These are phyloP conservation scores for Choanephora cucurbitarum DNA, from an alignment of 371 early-diverging fungal species.

Conservation along the genomic window DNA sequence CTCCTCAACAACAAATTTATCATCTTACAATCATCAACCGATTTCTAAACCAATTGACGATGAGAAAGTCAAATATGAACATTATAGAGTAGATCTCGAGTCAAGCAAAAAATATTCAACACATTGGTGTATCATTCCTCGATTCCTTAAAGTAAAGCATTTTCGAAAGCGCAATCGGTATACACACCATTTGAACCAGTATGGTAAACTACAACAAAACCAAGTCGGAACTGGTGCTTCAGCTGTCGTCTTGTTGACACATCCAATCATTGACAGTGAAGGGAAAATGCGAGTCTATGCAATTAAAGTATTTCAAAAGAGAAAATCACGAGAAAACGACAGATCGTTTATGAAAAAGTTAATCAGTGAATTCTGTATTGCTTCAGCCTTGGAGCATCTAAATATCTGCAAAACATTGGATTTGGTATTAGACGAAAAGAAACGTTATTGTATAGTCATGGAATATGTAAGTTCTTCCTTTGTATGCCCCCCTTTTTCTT, in stretches of 20 bases:
- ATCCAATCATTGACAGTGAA: slow-evolving; percentile 6
- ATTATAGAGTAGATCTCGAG: too few species aligned
- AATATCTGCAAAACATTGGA: slow-evolving; percentile 75
- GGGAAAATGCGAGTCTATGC: slow-evolving; percentile 25
- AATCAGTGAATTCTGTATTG: slow-evolving; percentile 75
- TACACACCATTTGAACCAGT: slow-evolving; percentile 8
- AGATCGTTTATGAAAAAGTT: slow-evolving; percentile 64
- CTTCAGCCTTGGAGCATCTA: slow-evolving; percentile 59
- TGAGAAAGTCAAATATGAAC: not conserved
- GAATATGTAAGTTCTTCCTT: slow-evolving; percentile 66
- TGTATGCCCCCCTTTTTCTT: not conserved
- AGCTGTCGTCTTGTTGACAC: slow-evolving; percentile 25
- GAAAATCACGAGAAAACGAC: slow-evolving; percentile 50
- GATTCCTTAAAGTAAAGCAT: not conserved
- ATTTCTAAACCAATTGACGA: not conserved
- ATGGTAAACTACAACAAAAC: slow-evolving; percentile 18
- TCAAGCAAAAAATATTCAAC: too few species aligned
- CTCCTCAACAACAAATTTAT: not conserved
- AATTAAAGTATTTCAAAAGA: slow-evolving; percentile 65
- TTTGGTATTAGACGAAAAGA: slow-evolving; percentile 56
- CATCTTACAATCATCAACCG: not conserved
- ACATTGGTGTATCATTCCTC: not conserved
- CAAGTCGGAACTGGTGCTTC: slow-evolving; percentile 32
- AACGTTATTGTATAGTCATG: slow-evolving; percentile 64
- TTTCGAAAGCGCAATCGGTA: not conserved